Evolutionary conservation across 2,329 filamentous ascomycete genomes (phyloP).

Genomic region (Claviceps purpurea): DNA sequence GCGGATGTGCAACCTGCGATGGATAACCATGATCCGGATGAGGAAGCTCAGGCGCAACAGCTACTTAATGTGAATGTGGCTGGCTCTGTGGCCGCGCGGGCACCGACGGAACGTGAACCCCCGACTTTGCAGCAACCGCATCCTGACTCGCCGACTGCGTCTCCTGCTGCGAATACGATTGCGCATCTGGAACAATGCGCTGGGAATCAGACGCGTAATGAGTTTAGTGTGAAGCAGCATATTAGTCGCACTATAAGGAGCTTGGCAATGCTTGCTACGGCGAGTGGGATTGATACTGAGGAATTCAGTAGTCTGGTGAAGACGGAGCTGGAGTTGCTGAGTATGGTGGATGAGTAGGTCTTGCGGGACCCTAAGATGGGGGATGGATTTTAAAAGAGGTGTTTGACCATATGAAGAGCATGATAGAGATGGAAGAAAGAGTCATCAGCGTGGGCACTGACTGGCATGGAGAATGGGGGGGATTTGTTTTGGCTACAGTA

Average conservation of each 20-base stretch:
- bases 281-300: slow-evolving; percentile 57
- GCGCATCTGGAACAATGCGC: slow-evolving; percentile 47
- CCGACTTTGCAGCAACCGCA: slow-evolving; percentile 36
- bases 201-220: slow-evolving; percentile 45
- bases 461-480: too few species aligned
- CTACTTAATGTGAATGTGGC: slow-evolving; percentile 18
- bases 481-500: too few species aligned
- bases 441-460: too few species aligned
- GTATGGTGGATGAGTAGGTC: slow-evolving; percentile 47
- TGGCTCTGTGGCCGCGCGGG: slow-evolving; percentile 9
- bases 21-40: slow-evolving; percentile 71
- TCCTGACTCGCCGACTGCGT: slow-evolving; percentile 43
- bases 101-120: slow-evolving; percentile 8
- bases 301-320: slow-evolving; percentile 64
- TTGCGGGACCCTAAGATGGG: too few species aligned
- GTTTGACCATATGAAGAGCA: too few species aligned
- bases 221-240: slow-evolving; percentile 67
- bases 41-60: slow-evolving; percentile 30
- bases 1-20: slow-evolving; percentile 67
- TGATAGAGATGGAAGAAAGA: too few species aligned
- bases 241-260: slow-evolving; percentile 67
- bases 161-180: slow-evolving; percentile 42
- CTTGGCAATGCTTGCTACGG: slow-evolving; percentile 55
- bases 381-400: too few species aligned
- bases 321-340: slow-evolving; percentile 57